phyloP scores from a whole-genome alignment of 257 asterid species.

The Lithospermum erythrorhizon region DNA sequence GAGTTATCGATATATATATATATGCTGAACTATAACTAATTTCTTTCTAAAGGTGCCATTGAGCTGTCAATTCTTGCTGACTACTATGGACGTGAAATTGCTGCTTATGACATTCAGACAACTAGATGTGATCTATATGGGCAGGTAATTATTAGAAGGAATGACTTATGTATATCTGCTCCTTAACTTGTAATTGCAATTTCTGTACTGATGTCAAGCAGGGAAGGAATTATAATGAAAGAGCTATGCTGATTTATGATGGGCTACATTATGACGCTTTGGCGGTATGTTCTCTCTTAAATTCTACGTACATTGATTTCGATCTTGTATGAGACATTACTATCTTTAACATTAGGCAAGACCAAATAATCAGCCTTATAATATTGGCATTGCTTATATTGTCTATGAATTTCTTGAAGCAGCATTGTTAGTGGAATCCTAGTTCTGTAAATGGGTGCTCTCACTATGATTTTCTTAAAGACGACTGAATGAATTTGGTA shows the following conservation, averaged over 20 bases:
- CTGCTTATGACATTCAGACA: constrained; percentile 94
- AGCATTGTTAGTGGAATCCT: too few species aligned
- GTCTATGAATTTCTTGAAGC: too few species aligned
- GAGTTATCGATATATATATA: constrained; percentile 1
- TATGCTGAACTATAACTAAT: constrained; percentile 10
- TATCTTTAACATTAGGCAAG: neutral
- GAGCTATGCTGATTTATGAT: constrained; percentile 92
- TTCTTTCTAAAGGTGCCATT: constrained; percentile 61
- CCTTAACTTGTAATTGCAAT: constrained; percentile 9
- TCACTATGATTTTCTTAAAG: too few species aligned
- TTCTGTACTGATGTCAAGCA: constrained; percentile 20
- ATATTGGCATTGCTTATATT: too few species aligned
- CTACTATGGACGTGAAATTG: constrained; percentile 73
- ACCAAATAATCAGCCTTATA: neutral
- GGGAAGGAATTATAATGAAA: constrained; percentile 61
- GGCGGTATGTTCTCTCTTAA: constrained; percentile 45
- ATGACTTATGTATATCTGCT: constrained; percentile 7
- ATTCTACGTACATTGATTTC: constrained; percentile 14
- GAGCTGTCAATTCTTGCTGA: constrained; percentile 85
- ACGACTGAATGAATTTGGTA: neutral
- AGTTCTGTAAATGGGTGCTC: too few species aligned
- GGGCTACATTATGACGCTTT: constrained; percentile 98
- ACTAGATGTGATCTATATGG: constrained; percentile 92
- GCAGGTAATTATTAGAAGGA: constrained; percentile 41
- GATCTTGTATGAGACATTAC: neutral